Conservation (phyloP, 2,329 filamentous ascomycete genomes). For the Ambrosiella xylebori region DNA sequence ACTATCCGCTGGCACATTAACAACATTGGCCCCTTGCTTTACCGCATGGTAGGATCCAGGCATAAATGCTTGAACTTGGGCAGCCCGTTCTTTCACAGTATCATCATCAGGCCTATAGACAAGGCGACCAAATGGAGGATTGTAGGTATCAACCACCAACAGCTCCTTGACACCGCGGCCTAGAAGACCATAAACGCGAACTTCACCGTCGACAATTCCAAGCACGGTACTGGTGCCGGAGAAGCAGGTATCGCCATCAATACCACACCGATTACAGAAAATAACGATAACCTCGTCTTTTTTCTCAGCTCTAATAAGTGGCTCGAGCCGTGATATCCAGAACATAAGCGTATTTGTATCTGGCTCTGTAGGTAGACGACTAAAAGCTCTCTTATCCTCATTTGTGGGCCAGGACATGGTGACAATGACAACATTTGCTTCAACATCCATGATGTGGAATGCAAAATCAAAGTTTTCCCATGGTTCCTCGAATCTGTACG, state of each 20-base stretch:
- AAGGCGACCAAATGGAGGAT: conserved; percentile 27
- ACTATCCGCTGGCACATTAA: too few species aligned
- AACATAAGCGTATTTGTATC: conserved; percentile 62
- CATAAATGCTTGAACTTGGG: conserved; percentile 1
- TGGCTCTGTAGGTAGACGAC: conserved; percentile 34
- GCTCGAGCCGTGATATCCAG: conserved; percentile 56
- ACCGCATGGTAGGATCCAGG: background rate
- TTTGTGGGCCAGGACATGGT: conserved; percentile 64
- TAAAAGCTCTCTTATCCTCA: conserved; percentile 31
- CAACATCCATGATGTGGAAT: conserved; percentile 36
- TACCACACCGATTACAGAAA: conserved; percentile 53
- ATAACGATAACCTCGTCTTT: conserved; percentile 50
- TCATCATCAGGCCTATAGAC: conserved; percentile 19
- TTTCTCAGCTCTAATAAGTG: conserved; percentile 34
- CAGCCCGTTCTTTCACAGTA: background rate
- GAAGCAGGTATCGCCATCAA: conserved; percentile 48
- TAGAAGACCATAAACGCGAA: conserved; percentile 51
- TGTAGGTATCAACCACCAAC: conserved; percentile 46
- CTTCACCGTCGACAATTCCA: conserved; percentile 44
- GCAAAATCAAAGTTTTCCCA: conserved; percentile 21
- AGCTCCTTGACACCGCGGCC: conserved; percentile 51
- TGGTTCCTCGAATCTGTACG: conserved; percentile 13
- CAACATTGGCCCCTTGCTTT: background rate
- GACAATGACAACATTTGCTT: conserved; percentile 47
- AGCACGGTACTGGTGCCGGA: conserved; percentile 59